Percentiles rank a stretch among this genome's conserved stretches.
phyloP scores from a whole-genome alignment of 345 rosid genomes.

The Euphorbia pulcherrima region DNA sequence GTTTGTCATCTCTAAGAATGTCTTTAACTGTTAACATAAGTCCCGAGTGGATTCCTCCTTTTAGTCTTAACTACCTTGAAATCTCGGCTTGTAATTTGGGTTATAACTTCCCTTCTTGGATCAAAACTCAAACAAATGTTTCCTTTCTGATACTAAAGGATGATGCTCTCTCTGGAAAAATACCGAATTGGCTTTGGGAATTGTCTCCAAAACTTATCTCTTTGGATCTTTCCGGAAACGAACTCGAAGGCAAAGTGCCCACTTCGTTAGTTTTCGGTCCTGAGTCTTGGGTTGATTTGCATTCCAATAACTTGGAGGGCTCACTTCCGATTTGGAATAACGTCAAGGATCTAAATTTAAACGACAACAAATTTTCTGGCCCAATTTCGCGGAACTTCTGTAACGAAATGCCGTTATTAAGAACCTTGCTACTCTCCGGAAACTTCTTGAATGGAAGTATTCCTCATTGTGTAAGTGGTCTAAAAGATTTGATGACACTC shows the following conservation, averaged over 20 bases:
- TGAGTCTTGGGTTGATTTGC: conserved; percentile 18
- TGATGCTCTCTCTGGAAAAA: conserved; percentile 8
- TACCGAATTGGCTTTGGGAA: conserved; percentile 18
- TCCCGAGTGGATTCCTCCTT: conserved; percentile 16
- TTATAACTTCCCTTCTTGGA: conserved; percentile 16
- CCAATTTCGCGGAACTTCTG: conserved; percentile 2
- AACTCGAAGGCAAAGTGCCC: conserved; percentile 16
- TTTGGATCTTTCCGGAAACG: conserved; percentile 14
- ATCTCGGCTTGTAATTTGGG: conserved; percentile 10
- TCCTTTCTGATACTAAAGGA: not conserved
- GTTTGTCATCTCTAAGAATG: not conserved
- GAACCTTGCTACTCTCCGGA: conserved; percentile 15
- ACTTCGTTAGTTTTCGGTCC: not conserved
- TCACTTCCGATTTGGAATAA: conserved; percentile 48
- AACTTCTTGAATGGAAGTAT: conserved; percentile 24
- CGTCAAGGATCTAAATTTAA: conserved; percentile 37
- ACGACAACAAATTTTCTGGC: conserved; percentile 48
- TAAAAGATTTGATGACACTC: conserved; percentile 3
- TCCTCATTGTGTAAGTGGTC: conserved; percentile 12
- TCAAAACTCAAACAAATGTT: conserved; percentile 10
- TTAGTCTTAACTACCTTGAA: conserved; percentile 2
- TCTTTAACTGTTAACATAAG: conserved; percentile 4
- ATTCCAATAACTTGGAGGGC: conserved; percentile 47
- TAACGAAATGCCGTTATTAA: not conserved
- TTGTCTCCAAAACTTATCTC: conserved; percentile 2